phyloP scores from a whole-genome alignment of 371 early-diverging fungal species.

The Mortierella sp. region DNA sequence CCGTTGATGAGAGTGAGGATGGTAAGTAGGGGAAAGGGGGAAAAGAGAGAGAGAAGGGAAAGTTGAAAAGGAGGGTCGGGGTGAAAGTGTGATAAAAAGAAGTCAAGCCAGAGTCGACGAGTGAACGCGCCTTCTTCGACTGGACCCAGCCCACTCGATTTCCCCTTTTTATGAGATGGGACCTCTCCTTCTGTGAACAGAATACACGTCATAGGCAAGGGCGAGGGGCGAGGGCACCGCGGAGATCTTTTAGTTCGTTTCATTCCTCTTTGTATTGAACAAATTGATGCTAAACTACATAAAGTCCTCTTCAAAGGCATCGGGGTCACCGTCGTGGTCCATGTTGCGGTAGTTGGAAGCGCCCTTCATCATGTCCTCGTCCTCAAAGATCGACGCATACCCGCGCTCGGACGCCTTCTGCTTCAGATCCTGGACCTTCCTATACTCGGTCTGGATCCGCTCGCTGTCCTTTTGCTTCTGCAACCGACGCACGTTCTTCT shows the following conservation, averaged over 20 bases:
- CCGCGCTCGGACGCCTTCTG: slow-evolving; percentile 63
- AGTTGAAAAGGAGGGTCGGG: background rate
- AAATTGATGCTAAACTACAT: slow-evolving; percentile 65
- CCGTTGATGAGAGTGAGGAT: background rate
- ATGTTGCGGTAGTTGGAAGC: slow-evolving; percentile 64
- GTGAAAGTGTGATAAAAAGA: background rate
- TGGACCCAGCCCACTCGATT: background rate
- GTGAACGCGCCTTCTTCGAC: background rate
- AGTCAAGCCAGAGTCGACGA: slow-evolving; percentile 5
- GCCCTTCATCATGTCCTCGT: slow-evolving; percentile 66
- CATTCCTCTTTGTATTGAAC: background rate
- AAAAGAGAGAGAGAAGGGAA: background rate
- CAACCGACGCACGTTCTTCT: slow-evolving; percentile 67
- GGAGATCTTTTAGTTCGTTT: background rate
- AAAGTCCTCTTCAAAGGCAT: slow-evolving; percentile 81
- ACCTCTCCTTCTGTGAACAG: background rate
- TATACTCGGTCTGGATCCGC: slow-evolving; percentile 54
- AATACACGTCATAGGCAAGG: background rate
- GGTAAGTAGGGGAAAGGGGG: background rate
- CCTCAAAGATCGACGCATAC: slow-evolving; percentile 69
- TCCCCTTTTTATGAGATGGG: background rate
- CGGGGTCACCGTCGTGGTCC: slow-evolving; percentile 67
- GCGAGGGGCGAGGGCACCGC: background rate
- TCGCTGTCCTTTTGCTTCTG: slow-evolving; percentile 65
- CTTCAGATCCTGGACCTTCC: slow-evolving; percentile 35